Conservation (phyloP, 257 asterid genomes). For the Solanum etuberosum region DNA sequence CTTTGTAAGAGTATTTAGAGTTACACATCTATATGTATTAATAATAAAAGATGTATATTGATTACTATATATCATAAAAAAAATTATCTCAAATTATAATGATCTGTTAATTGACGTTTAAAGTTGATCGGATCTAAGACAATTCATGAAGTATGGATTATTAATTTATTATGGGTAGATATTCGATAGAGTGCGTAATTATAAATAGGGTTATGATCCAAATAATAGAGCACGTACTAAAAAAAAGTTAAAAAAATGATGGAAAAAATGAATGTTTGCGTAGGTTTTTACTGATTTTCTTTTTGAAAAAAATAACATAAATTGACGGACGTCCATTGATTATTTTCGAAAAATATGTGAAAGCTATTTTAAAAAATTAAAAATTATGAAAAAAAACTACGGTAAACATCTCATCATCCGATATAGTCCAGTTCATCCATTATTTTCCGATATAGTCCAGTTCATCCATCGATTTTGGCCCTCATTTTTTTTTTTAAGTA, state of each 20-base stretch:
- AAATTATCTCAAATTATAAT: not conserved
- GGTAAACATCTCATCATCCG: not conserved
- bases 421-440: not conserved
- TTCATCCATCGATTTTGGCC: not conserved
- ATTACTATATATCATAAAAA: not conserved
- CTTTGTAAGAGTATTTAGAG: not conserved
- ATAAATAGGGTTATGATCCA: not conserved
- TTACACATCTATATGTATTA: not conserved
- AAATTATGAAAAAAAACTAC: not conserved
- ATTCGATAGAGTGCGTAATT: too few relatives aligned
- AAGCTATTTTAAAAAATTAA: not conserved
- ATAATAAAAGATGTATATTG: not conserved
- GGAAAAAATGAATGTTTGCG: not conserved
- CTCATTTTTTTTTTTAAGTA: not conserved
- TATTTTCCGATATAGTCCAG: not conserved
- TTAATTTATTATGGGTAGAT: not conserved
- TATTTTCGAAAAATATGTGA: not conserved
- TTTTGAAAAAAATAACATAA: too few relatives aligned
- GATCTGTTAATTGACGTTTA: not conserved
- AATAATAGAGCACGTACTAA: not conserved
- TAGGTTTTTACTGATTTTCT: not conserved
- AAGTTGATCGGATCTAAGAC: not conserved
- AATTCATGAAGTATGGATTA: not conserved
- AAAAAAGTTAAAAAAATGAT: not conserved
- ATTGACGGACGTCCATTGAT: not conserved